These are phyloP conservation scores for Claviceps lovelessii DNA, from an alignment of 2,329 filamentous ascomycete species.

Conservation along the genomic window DNA sequence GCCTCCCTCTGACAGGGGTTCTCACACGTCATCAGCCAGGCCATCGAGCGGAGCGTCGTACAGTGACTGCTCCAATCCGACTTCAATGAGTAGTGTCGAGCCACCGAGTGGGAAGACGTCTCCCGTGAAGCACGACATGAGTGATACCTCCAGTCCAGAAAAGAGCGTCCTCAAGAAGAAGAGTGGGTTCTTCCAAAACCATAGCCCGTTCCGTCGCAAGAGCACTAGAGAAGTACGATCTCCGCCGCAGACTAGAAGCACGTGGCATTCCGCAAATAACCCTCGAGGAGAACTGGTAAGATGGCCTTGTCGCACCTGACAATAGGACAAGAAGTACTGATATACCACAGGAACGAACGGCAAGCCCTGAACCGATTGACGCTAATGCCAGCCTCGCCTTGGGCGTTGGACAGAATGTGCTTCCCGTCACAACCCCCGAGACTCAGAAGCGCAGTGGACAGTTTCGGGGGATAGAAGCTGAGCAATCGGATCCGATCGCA, in stretches of 20 bases:
- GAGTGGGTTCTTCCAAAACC: constrained; percentile 85
- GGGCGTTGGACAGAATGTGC: constrained; percentile 91
- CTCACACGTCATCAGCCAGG: constrained; percentile 44
- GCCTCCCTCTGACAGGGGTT: constrained; percentile 40
- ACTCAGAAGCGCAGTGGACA: constrained; percentile 26
- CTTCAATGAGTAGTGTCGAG: constrained; percentile 77
- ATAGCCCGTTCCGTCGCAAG: constrained; percentile 84
- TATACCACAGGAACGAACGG: constrained; percentile 26
- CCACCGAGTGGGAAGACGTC: constrained; percentile 60
- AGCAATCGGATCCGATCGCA: constrained; percentile 76
- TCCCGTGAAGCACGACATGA: constrained; percentile 50
- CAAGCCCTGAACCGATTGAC: constrained; percentile 75
- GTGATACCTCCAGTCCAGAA: constrained; percentile 38
- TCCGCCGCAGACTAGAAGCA: constrained; percentile 35
- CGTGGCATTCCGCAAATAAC: constrained; percentile 36
- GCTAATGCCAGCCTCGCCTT: constrained; percentile 84
- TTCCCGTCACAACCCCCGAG: constrained; percentile 74
- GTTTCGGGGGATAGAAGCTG: constrained; percentile 26
- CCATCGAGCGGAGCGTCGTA: constrained; percentile 77
- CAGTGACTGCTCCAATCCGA: constrained; percentile 82
- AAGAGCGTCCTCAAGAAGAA: constrained; percentile 55
- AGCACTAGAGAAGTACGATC: constrained; percentile 57
- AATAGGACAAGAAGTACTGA: neutral
- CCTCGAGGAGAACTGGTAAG: constrained; percentile 7
- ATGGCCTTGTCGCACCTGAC: neutral